Conservation (phyloP, 1,284 basidiomycete genomes). For the Jaminaea rosea region DNA sequence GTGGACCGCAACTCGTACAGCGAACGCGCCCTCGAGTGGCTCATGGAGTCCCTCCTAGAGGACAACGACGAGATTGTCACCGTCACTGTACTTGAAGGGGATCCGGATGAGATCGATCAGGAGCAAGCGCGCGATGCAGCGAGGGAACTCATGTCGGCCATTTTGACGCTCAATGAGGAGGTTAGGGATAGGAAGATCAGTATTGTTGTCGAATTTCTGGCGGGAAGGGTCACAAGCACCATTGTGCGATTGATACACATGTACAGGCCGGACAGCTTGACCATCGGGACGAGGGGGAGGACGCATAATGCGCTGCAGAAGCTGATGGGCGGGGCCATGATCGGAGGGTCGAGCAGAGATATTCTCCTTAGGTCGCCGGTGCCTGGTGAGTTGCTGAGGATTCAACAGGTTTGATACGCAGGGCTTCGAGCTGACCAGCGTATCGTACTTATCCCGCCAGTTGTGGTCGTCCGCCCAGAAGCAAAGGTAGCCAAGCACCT, state of each 20-base stretch:
- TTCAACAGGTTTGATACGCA: no score
- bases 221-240: slow-evolving; percentile 77
- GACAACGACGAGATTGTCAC: slow-evolving; percentile 92
- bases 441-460: no score
- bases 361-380: slow-evolving; percentile 42
- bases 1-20: slow-evolving; percentile 61
- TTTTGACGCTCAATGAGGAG: slow-evolving; percentile 72
- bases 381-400: no score
- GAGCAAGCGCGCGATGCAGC: slow-evolving; percentile 80
- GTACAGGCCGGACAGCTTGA: slow-evolving; percentile 86
- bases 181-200: slow-evolving; percentile 75
- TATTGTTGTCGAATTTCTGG: slow-evolving; percentile 85
- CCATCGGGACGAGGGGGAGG: slow-evolving; percentile 77
- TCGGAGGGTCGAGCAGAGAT: slow-evolving; percentile 35
- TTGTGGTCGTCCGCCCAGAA: slow-evolving; percentile 44
- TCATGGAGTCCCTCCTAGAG: slow-evolving; percentile 72
- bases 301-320: slow-evolving; percentile 40
- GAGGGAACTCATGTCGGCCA: slow-evolving; percentile 66
- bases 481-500: slow-evolving; percentile 44
- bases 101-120: slow-evolving; percentile 58
- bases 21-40: slow-evolving; percentile 41
- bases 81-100: slow-evolving; percentile 76
- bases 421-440: no score
- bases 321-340: slow-evolving; percentile 39
- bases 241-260: slow-evolving; percentile 70